Evolutionary conservation across 2,329 filamentous ascomycete genomes (phyloP).

Genomic region (Colletotrichum gigasporum): DNA sequence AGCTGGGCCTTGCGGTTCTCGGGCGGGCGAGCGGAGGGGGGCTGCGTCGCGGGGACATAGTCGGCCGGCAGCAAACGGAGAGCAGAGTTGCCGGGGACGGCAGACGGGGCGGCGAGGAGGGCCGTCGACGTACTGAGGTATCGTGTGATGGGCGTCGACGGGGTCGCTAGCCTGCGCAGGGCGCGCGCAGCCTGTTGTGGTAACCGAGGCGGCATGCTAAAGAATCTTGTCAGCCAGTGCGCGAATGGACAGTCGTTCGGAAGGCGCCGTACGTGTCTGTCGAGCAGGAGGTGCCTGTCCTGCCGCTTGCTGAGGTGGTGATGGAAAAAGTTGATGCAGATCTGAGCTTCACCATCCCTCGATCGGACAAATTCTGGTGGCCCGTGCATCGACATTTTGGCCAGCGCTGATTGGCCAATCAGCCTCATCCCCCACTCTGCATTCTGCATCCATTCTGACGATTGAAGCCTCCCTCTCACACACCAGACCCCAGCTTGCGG

Average conservation of each 20-base stretch:
- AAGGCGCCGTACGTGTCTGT: conserved; percentile 13
- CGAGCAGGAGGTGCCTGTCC: conserved; percentile 14
- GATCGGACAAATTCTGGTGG: conserved; percentile 29
- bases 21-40: conserved; percentile 85
- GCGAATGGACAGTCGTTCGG: too few species aligned
- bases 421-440: not conserved
- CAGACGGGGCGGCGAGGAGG: conserved; percentile 36
- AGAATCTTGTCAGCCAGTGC: not conserved
- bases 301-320: conserved; percentile 9
- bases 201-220: conserved; percentile 32
- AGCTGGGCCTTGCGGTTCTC: conserved; percentile 93
- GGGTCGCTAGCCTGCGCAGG: conserved; percentile 28
- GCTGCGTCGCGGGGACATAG: conserved; percentile 75
- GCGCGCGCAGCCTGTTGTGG: conserved; percentile 28
- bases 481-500: too few species aligned
- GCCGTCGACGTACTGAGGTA: conserved; percentile 22
- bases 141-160: conserved; percentile 24
- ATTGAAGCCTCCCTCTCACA: not conserved
- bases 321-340: conserved; percentile 30
- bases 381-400: not conserved
- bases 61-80: conserved; percentile 55
- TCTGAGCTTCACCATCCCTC: conserved; percentile 22
- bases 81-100: conserved; percentile 34
- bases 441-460: not conserved
- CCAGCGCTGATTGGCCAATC: conserved; percentile 24